A percentile compares a stretch with the other conserved stretches of the same genome.
Conservation (phyloP, 23 red algal genomes). For the Cyanidiococcus yangmingshanensis region DNA sequence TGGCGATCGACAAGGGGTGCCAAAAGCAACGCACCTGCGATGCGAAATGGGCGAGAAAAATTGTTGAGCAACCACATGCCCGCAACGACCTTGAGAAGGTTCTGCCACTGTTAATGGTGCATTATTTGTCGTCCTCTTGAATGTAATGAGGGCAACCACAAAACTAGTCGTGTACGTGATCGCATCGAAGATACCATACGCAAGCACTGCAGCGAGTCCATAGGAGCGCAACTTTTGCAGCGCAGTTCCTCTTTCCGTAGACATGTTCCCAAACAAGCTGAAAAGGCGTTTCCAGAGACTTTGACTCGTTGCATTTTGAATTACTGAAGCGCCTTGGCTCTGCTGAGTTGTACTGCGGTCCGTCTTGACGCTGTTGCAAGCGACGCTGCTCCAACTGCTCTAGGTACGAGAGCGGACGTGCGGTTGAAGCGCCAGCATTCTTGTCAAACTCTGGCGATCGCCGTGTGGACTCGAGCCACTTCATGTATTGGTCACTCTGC, state of each 20-base stretch:
- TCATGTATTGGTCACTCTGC: neutral
- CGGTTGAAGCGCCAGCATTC: neutral
- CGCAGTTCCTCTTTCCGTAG: neutral
- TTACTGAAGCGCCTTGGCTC: too few species aligned
- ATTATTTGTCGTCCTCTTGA: conserved; percentile 17
- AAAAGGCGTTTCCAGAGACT: neutral
- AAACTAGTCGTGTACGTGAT: conserved; percentile 79
- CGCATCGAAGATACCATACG: conserved; percentile 90
- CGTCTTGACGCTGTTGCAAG: neutral
- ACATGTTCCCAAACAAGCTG: neutral
- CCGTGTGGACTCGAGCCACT: neutral
- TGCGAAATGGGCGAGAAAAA: conserved; percentile 78
- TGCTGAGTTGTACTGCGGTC: neutral
- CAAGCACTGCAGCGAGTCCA: conserved; percentile 71
- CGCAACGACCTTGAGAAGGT: conserved; percentile 47
- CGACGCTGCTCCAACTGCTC: conserved; percentile 13
- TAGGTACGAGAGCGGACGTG: neutral
- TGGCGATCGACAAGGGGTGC: conserved; percentile 62
- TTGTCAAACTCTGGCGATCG: neutral
- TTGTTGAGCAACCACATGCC: conserved; percentile 97
- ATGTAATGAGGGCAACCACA: conserved; percentile 41
- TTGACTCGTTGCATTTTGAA: neutral
- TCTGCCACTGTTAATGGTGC: conserved; percentile 35
- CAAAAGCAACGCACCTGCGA: conserved; percentile 71
- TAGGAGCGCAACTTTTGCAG: conserved; percentile 47